These are phyloP conservation scores for Tuctoria greenei DNA, from an alignment of 176 grass and related monocot species.

Conservation along the genomic window DNA sequence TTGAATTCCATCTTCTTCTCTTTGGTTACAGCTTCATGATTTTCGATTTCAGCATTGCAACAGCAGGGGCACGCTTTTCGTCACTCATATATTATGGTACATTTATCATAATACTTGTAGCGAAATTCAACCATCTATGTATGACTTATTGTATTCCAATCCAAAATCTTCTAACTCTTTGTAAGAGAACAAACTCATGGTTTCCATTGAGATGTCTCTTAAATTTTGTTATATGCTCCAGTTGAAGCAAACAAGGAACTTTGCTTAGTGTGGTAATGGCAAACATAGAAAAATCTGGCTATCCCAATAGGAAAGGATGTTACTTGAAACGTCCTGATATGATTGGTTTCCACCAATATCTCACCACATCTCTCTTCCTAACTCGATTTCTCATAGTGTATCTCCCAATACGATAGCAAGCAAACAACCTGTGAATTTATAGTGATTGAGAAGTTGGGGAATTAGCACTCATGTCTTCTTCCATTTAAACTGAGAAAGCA, in stretches of 20 bases:
- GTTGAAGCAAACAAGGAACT: background rate
- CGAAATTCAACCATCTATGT: too few species aligned
- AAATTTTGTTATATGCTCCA: background rate
- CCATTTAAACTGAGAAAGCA: background rate
- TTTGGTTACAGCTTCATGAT: background rate
- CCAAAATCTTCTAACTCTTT: background rate
- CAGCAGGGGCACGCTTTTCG: too few species aligned
- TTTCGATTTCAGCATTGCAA: background rate
- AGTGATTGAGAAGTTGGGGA: background rate
- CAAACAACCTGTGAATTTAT: background rate
- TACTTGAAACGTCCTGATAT: background rate
- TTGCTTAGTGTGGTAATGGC: background rate
- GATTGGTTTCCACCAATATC: constrained; percentile 23
- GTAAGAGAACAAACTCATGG: background rate
- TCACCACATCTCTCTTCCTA: background rate
- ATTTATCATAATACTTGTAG: too few species aligned
- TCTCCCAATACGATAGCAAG: background rate
- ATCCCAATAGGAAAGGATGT: too few species aligned
- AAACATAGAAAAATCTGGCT: background rate
- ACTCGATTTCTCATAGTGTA: background rate
- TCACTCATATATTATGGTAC: too few species aligned
- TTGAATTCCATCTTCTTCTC: background rate
- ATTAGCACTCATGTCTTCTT: background rate
- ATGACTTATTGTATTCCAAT: too few species aligned
- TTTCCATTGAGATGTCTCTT: background rate